These are phyloP conservation scores for Dioszegia aurantiaca DNA, from an alignment of 768 basidiomycete genomes.

Conservation along the genomic window DNA sequence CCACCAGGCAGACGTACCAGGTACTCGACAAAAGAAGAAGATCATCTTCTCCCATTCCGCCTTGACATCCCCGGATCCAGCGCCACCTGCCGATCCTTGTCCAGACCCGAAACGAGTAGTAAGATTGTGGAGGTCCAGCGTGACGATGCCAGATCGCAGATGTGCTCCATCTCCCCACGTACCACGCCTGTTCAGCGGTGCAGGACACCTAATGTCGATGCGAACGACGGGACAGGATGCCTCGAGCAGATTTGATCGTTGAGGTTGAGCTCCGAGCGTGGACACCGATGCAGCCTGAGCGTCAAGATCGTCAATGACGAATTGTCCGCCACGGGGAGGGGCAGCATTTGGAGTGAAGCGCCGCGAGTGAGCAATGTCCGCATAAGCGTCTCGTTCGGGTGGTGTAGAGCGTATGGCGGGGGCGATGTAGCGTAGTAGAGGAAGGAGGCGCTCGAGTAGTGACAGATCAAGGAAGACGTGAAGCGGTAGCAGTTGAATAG, in stretches of 20 bases:
- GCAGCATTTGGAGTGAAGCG: not conserved
- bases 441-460: conserved; percentile 51
- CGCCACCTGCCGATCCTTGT: not conserved
- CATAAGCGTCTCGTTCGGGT: conserved; percentile 1
- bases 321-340: conserved; percentile 30
- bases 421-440: conserved; percentile 54
- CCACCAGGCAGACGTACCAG: conserved; percentile 22
- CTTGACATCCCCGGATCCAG: not conserved
- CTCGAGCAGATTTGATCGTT: conserved; percentile 13
- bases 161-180: conserved; percentile 65
- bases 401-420: conserved; percentile 22
- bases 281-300: conserved; percentile 51
- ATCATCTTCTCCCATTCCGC: conserved; percentile 42
- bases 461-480: conserved; percentile 74
- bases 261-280: conserved; percentile 12
- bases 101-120: not conserved
- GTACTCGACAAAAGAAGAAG: conserved; percentile 41
- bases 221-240: conserved; percentile 63
- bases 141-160: conserved; percentile 43
- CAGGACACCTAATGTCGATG: conserved; percentile 65
- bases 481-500: conserved; percentile 55
- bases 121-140: conserved; percentile 38
- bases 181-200: conserved; percentile 56
- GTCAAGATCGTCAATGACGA: conserved; percentile 64
- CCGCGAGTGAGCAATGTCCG: conserved; percentile 6